phyloP scores from a whole-genome alignment of 108 stramenopile species.

The Asterionellopsis glacialis region DNA sequence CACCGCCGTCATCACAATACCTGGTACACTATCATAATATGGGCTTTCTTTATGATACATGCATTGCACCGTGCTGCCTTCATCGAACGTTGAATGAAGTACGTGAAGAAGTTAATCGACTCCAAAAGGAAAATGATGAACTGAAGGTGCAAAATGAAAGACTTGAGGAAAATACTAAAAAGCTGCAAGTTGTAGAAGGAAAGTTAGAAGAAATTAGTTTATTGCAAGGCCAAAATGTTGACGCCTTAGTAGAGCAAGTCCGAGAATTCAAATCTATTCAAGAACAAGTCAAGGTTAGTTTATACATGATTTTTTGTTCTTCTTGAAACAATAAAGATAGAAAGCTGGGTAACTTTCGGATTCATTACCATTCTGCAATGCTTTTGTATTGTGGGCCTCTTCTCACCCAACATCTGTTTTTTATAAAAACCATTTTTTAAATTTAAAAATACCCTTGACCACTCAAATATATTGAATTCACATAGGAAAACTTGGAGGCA shows the following conservation, averaged over 20 bases:
- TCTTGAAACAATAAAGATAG: no score
- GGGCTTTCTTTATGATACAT: no score
- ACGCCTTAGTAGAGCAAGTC: conserved; percentile 35
- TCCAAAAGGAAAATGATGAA: not conserved
- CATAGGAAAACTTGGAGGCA: conserved; percentile 39
- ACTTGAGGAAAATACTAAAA: conserved; percentile 6
- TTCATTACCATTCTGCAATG: no score
- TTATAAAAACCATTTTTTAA: no score
- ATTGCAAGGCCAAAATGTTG: conserved; percentile 34
- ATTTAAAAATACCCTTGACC: no score
- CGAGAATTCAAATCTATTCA: conserved; percentile 37
- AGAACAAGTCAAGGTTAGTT: conserved; percentile 11
- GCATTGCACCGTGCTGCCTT: not conserved
- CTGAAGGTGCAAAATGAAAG: conserved; percentile 2
- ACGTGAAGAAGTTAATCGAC: conserved; percentile 4
- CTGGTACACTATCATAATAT: no score
- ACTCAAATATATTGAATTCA: no score
- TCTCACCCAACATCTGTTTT: no score
- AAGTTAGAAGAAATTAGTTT: conserved; percentile 35
- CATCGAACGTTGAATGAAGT: not conserved
- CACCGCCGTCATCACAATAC: no score
- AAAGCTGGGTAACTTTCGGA: no score
- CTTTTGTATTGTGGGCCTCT: no score
- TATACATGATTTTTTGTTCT: conserved; percentile 5
- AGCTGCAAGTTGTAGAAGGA: conserved; percentile 31